Percentiles rank a stretch among this genome's conserved stretches.
Evolutionary conservation across 192 early-diverging fungal species (phyloP).

Genomic region (Backusella tuberculispora): DNA sequence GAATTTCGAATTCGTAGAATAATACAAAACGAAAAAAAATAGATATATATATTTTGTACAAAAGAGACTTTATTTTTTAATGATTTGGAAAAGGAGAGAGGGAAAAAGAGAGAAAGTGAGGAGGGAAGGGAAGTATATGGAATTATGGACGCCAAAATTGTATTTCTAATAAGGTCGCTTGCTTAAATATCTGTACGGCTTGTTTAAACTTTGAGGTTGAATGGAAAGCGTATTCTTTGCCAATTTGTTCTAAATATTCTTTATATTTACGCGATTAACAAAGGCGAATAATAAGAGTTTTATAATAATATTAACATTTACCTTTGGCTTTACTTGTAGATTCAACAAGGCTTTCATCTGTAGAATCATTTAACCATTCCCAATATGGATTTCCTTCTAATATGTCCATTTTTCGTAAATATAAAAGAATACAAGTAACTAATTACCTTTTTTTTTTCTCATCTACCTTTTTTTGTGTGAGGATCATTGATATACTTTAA

Average conservation of each 20-base stretch:
- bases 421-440: not conserved
- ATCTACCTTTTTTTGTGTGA: conserved; percentile 56
- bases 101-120: not conserved
- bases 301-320: conserved; percentile 30
- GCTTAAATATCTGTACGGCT: conserved; percentile 68
- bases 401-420: not conserved
- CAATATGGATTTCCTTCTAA: conserved; percentile 79
- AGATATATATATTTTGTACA: not conserved
- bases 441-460: not conserved
- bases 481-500: conserved; percentile 63
- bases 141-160: conserved; percentile 64
- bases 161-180: conserved; percentile 72
- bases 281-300: too few species aligned
- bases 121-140: not conserved
- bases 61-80: not conserved
- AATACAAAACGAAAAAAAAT: not conserved
- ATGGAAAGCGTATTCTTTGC: conserved; percentile 51
- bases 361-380: conserved; percentile 79
- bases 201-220: conserved; percentile 57
- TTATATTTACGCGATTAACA: not conserved
- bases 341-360: conserved; percentile 62
- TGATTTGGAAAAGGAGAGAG: not conserved
- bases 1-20: not conserved
- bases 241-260: conserved; percentile 58
- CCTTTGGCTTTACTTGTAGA: conserved; percentile 62